Evolutionary conservation across 345 rosid species (phyloP), one percentile per base, ranked within the genome.

Genomic region (Lumnitzera littorea): DNA sequence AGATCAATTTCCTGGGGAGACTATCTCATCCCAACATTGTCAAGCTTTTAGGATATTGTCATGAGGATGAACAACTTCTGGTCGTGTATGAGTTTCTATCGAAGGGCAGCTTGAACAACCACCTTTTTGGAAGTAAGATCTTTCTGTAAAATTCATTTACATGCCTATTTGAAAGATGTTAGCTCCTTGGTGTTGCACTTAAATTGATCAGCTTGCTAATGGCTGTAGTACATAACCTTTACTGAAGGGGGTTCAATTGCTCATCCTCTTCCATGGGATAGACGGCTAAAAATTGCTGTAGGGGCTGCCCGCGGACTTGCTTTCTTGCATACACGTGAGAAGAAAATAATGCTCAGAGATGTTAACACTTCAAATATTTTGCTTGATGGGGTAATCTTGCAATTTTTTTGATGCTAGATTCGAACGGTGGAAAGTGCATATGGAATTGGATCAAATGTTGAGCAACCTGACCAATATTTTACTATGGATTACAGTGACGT

Each of bases 51-150:
- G 74, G 74, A 13, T 64, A 49, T 47, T 46, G 58, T 46, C 16
- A 41, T 13, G 61, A 54, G 27, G 54, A 46, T 27, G 17, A 43
- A 15, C 23, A 51, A 48, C 57, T 65, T 13, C 46, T 59, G 20
- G 52, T 64, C 9, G 29, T 70, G 17, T 60, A 64, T 11, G 65
- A 60, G 31, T 53, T 53, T 53, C 36, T 15, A 29, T 11, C 24
- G 31, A 20, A 62, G 46, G 72, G 72, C 8, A 69, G 15, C 60
- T 52, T 69, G 48, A 48, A 58, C 11, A 14, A 69, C 15, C 64
- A 53, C 46, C 62, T 69, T n/a, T 69, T 62, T 48, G 17, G 56
- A 58, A 62, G 67, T 48, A 69, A 48, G 56, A 36, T 9, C 43
- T 36, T 7, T 7, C 11, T 36, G 43, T 36, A 9, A 36, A 36